Evolutionary conservation across 495 filamentous ascomycete genomes (phyloP).

Genomic region (Neurospora sp.): DNA sequence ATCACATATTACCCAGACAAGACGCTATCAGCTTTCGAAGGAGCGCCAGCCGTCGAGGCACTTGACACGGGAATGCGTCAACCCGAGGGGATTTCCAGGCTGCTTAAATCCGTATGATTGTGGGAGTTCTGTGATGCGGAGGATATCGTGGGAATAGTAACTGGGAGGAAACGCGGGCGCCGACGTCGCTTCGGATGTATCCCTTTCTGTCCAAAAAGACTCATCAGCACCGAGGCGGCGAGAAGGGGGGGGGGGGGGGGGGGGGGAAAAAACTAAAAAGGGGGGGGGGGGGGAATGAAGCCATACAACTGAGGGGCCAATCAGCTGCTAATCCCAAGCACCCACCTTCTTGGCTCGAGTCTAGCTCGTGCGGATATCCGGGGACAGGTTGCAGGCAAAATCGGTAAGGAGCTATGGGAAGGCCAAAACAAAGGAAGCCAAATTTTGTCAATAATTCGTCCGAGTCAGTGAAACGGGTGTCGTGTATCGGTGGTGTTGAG

Average conservation of each 20-base stretch:
- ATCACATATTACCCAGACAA: conserved; percentile 16
- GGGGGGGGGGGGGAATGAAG: background rate
- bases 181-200: conserved; percentile 1
- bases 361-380: background rate
- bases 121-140: background rate
- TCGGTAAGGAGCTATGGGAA: background rate
- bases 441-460: background rate
- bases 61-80: background rate
- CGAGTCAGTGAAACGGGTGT: background rate
- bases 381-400: background rate
- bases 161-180: background rate
- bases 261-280: too few relatives aligned
- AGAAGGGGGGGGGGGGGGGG: background rate
- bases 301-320: background rate
- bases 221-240: conserved; percentile 9
- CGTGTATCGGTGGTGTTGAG: background rate
- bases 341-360: background rate
- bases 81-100: background rate
- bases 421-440: background rate
- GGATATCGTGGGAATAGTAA: background rate
- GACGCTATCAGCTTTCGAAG: background rate
- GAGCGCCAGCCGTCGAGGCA: background rate
- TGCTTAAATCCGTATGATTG: background rate
- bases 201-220: conserved; percentile 14
- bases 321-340: background rate